phyloP scores from a whole-genome alignment of 148 eudicot genomes.

The Cornus controversa region DNA sequence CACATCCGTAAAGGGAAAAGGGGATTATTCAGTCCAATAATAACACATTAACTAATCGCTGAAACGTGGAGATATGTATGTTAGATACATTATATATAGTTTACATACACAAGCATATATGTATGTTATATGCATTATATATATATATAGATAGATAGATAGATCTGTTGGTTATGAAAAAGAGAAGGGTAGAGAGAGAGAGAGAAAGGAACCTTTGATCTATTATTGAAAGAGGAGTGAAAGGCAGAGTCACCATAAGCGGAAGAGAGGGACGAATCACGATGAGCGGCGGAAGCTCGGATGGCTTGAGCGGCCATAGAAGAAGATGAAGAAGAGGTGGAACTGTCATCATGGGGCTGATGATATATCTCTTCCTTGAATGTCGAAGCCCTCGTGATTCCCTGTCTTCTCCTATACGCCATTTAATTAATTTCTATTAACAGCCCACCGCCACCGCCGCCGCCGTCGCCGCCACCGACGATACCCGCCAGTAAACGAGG shows the following conservation, averaged over 20 bases:
- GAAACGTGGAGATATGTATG: too few species aligned
- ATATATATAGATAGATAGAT: too few species aligned
- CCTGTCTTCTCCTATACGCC: conserved; percentile 79
- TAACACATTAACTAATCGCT: too few species aligned
- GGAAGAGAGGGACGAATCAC: conserved; percentile 56
- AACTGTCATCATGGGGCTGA: neutral
- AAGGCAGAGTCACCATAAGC: conserved; percentile 24
- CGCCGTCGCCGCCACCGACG: neutral
- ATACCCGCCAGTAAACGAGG: neutral
- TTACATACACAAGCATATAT: neutral
- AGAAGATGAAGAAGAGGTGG: conserved; percentile 6
- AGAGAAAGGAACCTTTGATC: conserved; percentile 11
- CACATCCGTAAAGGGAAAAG: too few species aligned
- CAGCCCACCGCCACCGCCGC: neutral
- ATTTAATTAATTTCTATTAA: conserved; percentile 22
- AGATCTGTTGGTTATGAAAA: neutral
- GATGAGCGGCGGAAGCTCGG: conserved; percentile 64
- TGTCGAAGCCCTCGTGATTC: conserved; percentile 47
- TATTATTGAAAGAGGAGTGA: conserved; percentile 12
- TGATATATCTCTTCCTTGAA: conserved; percentile 39
- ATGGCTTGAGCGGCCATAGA: conserved; percentile 68
- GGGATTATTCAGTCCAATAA: too few species aligned
- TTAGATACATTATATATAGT: too few species aligned
- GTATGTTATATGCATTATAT: neutral
- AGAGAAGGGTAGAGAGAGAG: neutral